phyloP scores from a whole-genome alignment of 2,329 filamentous ascomycete species.

The Botrytis cinerea region DNA sequence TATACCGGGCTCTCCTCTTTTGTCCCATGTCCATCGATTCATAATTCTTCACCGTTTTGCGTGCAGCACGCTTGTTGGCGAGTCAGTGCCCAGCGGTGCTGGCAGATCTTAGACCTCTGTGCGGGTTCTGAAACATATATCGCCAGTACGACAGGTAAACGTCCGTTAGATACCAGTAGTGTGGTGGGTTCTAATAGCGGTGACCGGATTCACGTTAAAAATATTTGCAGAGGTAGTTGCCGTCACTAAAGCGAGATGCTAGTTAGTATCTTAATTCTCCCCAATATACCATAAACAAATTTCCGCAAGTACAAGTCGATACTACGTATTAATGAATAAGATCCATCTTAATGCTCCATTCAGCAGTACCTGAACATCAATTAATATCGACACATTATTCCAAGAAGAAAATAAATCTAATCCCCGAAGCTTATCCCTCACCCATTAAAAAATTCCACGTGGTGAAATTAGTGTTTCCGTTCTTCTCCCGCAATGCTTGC shows the following conservation, averaged over 20 bases:
- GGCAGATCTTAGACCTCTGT: not conserved
- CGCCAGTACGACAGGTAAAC: constrained; percentile 6
- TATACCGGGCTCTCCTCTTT: not conserved
- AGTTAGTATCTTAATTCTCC: not conserved
- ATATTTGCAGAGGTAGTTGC: constrained; percentile 9
- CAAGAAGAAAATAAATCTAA: not conserved
- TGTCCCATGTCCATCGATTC: not conserved
- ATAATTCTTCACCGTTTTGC: constrained; percentile 21
- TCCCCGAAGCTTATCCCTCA: constrained; percentile 9
- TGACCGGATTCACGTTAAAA: constrained; percentile 1
- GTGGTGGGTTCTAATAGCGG: constrained; percentile 10
- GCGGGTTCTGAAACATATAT: constrained; percentile 20
- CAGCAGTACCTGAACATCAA: constrained; percentile 10
- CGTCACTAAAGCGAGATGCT: not conserved
- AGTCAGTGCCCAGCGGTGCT: constrained; percentile 15
- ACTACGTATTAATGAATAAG: not conserved
- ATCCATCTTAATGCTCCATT: constrained; percentile 17
- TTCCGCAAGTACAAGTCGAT: constrained; percentile 1
- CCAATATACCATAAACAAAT: constrained; percentile 7
- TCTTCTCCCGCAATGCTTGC: not conserved
- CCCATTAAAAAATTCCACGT: constrained; percentile 19
- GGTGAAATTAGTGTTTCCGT: constrained; percentile 17
- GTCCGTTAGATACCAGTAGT: constrained; percentile 8
- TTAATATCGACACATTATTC: constrained; percentile 7
- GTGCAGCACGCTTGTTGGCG: constrained; percentile 12